phyloP scores from a whole-genome alignment of 371 early-diverging fungal genomes.

The Rhizomucor miehei region DNA sequence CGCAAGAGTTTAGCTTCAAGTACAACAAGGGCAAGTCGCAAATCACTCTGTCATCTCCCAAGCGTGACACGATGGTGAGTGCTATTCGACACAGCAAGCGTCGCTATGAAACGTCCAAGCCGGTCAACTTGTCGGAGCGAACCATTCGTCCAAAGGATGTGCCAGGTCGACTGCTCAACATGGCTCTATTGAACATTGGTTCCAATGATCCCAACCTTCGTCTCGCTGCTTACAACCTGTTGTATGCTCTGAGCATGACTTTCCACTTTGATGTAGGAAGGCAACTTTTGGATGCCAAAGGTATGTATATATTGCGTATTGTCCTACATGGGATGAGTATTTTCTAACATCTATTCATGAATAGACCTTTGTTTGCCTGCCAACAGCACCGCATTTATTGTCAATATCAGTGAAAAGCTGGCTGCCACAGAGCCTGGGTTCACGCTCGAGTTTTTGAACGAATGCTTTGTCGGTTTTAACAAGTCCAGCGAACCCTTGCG shows the following conservation, averaged over 20 bases:
- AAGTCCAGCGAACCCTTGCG: conserved; percentile 74
- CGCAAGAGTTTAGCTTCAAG: conserved; percentile 77
- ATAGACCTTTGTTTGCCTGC: conserved; percentile 86
- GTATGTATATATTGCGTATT: conserved; percentile 15
- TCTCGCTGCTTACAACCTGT: conserved; percentile 84
- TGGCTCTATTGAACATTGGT: conserved; percentile 86
- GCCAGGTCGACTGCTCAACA: conserved; percentile 88
- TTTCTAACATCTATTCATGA: neutral
- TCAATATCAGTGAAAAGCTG: conserved; percentile 76
- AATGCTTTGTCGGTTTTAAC: conserved; percentile 84
- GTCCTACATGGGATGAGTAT: neutral
- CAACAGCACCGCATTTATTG: conserved; percentile 82
- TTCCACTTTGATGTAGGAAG: conserved; percentile 86
- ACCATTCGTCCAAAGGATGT: conserved; percentile 88
- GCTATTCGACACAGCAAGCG: conserved; percentile 74
- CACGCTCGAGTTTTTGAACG: conserved; percentile 87
- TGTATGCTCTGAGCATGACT: conserved; percentile 77
- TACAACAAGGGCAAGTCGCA: conserved; percentile 68
- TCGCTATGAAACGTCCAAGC: conserved; percentile 66
- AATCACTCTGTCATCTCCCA: conserved; percentile 73
- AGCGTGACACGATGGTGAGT: conserved; percentile 72
- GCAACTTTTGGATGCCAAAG: conserved; percentile 76
- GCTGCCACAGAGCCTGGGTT: conserved; percentile 75
- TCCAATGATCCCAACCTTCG: conserved; percentile 80
- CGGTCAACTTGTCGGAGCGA: conserved; percentile 63